Evolutionary conservation across 805 yeast species (phyloP).

Genomic region (Candida alai): DNA sequence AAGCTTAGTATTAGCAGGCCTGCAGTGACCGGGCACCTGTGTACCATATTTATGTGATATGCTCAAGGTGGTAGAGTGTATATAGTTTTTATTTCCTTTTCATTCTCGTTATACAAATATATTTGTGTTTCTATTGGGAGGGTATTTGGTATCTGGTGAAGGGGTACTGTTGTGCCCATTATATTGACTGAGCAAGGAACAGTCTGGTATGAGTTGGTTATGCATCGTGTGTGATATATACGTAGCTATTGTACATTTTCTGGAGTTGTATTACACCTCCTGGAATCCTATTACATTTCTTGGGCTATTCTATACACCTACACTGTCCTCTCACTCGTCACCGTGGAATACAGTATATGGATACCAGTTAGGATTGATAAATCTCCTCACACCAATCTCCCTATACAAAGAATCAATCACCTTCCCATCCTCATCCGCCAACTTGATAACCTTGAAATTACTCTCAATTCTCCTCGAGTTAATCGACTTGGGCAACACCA

Average conservation of each 20-base stretch:
- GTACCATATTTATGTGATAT: no score
- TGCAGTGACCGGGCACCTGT: no score
- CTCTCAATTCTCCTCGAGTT: conserved; percentile 25
- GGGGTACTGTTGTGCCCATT: no score
- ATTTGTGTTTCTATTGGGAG: background rate
- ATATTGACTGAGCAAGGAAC: no score
- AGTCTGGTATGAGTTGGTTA: no score
- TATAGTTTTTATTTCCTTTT: background rate
- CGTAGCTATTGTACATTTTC: no score
- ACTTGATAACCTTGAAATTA: conserved; percentile 31
- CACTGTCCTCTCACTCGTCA: conserved; percentile 7
- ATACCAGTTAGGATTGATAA: conserved; percentile 33
- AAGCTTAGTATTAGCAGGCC: no score
- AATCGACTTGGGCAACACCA: conserved; percentile 41
- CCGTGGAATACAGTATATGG: conserved; percentile 10
- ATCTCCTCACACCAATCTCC: conserved; percentile 26
- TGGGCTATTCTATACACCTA: no score
- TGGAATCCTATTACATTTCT: no score
- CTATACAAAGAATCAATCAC: conserved; percentile 23
- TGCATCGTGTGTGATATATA: no score
- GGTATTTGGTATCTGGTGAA: no score
- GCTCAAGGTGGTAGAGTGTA: background rate
- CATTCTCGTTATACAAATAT: conserved; percentile 1
- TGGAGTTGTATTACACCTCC: no score
- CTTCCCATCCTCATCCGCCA: conserved; percentile 34